phyloP scores from a whole-genome alignment of 2,329 filamentous ascomycete species.

The Claviceps purpurea region DNA sequence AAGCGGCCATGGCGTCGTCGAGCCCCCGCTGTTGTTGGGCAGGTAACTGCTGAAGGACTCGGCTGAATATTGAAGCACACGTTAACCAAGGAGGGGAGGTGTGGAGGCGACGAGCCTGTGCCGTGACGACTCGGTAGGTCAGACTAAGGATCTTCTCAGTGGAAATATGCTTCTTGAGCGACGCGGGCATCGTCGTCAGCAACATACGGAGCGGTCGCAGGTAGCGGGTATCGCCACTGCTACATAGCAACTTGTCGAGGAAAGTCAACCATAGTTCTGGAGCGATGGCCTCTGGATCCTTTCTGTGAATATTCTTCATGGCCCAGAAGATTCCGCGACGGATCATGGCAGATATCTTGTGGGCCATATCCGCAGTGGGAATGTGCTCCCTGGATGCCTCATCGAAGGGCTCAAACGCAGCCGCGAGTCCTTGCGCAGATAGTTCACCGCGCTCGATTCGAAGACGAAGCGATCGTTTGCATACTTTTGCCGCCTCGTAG shows the following conservation, averaged over 20 bases:
- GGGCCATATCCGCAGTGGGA: slow-evolving; percentile 4
- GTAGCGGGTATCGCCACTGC: slow-evolving; percentile 7
- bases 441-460: slow-evolving; percentile 8
- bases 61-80: slow-evolving; percentile 9
- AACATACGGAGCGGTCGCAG: slow-evolving; percentile 9
- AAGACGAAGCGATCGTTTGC: slow-evolving; percentile 7
- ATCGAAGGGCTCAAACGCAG: slow-evolving; percentile 11
- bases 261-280: slow-evolving; percentile 10
- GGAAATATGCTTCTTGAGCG: slow-evolving; percentile 7
- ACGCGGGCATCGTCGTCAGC: slow-evolving; percentile 9
- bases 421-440: slow-evolving; percentile 6
- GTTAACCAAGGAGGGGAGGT: slow-evolving; percentile 8
- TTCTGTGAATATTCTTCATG: slow-evolving; percentile 6
- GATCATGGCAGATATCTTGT: slow-evolving; percentile 9
- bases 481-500: not conserved
- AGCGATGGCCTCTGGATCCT: slow-evolving; percentile 1
- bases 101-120: slow-evolving; percentile 11
- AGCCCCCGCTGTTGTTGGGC: slow-evolving; percentile 5
- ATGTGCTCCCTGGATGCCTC: slow-evolving; percentile 6
- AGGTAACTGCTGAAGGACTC: slow-evolving; percentile 7
- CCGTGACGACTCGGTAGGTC: slow-evolving; percentile 6
- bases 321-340: slow-evolving; percentile 10
- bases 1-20: slow-evolving; percentile 4
- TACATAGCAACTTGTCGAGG: slow-evolving; percentile 4
- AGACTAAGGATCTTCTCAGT: slow-evolving; percentile 6